Percentiles rank a stretch among this genome's conserved stretches.
phyloP scores from a whole-genome alignment of 371 early-diverging fungal species.

The Dichotomocladium elegans region DNA sequence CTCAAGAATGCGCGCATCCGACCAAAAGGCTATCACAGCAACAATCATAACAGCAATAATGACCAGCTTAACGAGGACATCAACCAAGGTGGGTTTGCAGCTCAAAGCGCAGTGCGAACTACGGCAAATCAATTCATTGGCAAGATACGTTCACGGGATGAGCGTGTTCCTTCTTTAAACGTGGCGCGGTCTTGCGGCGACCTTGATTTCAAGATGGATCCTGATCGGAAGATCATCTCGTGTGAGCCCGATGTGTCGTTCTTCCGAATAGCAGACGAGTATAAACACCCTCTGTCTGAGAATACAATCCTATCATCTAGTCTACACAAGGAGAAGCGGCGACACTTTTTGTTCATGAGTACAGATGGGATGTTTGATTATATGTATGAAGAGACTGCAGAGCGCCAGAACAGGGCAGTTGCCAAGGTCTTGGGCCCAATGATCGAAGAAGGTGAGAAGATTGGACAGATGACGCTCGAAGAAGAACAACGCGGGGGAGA shows the following conservation, averaged over 20 bases:
- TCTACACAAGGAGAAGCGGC: constrained; percentile 25
- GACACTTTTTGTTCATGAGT: constrained; percentile 48
- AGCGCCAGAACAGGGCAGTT: constrained; percentile 44
- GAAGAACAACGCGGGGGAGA: constrained; percentile 22
- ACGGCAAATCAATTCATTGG: constrained; percentile 15
- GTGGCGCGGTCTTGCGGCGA: constrained; percentile 65
- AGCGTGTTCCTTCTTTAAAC: constrained; percentile 52
- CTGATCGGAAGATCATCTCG: constrained; percentile 48
- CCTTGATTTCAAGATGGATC: constrained; percentile 61
- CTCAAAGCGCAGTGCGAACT: constrained; percentile 29
- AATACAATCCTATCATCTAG: constrained; percentile 19
- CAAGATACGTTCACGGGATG: constrained; percentile 33
- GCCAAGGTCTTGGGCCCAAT: constrained; percentile 42
- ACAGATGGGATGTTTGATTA: constrained; percentile 50
- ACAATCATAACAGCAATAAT: neutral
- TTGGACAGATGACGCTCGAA: constrained; percentile 32
- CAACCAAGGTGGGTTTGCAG: constrained; percentile 11
- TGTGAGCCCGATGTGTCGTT: constrained; percentile 62
- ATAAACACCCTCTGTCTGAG: neutral
- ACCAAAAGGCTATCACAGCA: constrained; percentile 23
- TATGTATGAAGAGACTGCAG: constrained; percentile 49
- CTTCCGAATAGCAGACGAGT: constrained; percentile 35
- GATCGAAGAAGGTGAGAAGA: constrained; percentile 51
- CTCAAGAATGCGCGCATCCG: constrained; percentile 61
- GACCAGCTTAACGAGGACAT: neutral